Evolutionary conservation across 495 filamentous ascomycete species (phyloP).

Genomic region (Terfezia claveryi): DNA sequence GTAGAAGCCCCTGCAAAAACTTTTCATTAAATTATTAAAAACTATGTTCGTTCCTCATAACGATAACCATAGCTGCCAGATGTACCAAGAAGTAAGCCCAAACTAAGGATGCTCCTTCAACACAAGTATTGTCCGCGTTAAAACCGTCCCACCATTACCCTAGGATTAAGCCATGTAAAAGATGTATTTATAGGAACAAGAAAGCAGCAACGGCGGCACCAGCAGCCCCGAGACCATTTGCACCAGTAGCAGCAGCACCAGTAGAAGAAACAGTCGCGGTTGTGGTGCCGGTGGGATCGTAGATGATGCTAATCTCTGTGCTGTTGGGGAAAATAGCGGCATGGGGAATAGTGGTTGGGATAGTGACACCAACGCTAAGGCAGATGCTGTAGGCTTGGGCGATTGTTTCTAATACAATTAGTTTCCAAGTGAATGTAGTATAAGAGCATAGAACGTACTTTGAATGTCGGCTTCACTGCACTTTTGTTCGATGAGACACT

Average conservation of each 20-base stretch:
- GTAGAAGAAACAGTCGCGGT: not conserved
- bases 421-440: too few species aligned
- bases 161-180: not conserved
- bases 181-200: not conserved
- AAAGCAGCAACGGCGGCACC: constrained; percentile 1
- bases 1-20: too few species aligned
- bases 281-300: not conserved
- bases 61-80: too few species aligned
- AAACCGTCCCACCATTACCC: too few species aligned
- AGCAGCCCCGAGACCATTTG: not conserved
- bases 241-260: not conserved
- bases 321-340: not conserved
- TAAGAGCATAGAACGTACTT: too few species aligned
- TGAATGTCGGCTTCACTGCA: too few species aligned
- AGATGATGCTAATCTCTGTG: not conserved
- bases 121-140: too few species aligned
- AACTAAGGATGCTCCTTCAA: too few species aligned
- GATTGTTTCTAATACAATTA: constrained; percentile 24
- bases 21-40: too few species aligned
- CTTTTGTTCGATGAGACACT: constrained; percentile 31
- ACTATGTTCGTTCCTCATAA: too few species aligned
- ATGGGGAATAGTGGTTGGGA: constrained; percentile 4
- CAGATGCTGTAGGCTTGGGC: constrained; percentile 31
- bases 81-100: too few species aligned
- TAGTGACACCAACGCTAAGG: constrained; percentile 22